These are phyloP conservation scores for Dillenia suffruticosa DNA, from an alignment of 164 flowering plant genomes.

Conservation along the genomic window DNA sequence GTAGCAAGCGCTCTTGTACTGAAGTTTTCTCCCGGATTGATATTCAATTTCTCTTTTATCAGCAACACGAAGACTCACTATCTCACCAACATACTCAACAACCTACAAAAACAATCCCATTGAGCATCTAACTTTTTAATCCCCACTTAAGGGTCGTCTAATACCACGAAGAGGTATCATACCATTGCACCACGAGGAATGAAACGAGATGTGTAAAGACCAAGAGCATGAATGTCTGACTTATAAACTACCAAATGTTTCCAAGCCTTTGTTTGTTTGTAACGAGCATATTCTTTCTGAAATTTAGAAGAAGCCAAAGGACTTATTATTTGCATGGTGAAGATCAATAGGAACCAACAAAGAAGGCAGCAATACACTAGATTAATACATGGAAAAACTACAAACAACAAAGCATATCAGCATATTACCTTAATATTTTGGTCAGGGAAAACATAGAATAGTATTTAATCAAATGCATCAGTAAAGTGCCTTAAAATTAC, in stretches of 20 bases:
- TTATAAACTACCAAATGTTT: slow-evolving; percentile 68
- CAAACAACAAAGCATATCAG: too few relatives aligned
- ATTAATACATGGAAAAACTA: too few relatives aligned
- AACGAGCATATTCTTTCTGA: slow-evolving; percentile 71
- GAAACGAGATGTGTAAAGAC: slow-evolving; percentile 72
- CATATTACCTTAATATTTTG: too few relatives aligned
- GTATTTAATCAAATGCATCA: too few relatives aligned
- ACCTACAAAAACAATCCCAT: slow-evolving; percentile 33
- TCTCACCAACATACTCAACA: slow-evolving; percentile 80
- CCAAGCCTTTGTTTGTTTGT: slow-evolving; percentile 66
- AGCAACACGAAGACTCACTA: slow-evolving; percentile 66
- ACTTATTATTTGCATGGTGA: too few relatives aligned
- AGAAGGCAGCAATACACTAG: too few relatives aligned
- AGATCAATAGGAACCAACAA: too few relatives aligned
- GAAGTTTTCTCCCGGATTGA: slow-evolving; percentile 52
- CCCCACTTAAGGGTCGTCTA: neutral
- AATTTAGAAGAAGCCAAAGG: too few relatives aligned
- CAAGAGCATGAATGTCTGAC: slow-evolving; percentile 79
- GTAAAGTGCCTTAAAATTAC: too few relatives aligned
- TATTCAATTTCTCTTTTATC: slow-evolving; percentile 71
- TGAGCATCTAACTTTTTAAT: slow-evolving; percentile 1
- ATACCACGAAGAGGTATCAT: slow-evolving; percentile 5
- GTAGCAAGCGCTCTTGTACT: slow-evolving; percentile 69
- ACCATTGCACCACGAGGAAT: slow-evolving; percentile 71
- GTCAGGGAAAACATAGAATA: too few relatives aligned